Base-by-base conservation (phyloP, 2,329 filamentous ascomycete genomes). In the Paraphoma chrysanthemicola region DNA sequence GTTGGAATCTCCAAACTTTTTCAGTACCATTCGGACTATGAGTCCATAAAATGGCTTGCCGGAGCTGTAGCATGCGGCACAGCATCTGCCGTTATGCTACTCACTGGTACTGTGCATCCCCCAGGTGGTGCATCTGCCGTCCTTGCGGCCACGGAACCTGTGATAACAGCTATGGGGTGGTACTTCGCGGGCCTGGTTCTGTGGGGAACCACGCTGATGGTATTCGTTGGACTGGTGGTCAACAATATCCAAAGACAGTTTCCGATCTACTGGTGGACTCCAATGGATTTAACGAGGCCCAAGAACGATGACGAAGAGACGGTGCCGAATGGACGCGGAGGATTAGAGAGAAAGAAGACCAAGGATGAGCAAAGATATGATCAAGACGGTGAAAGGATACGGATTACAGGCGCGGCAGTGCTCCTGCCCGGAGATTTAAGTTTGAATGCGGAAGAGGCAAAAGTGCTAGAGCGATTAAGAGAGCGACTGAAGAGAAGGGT, bases 231-330 rank as follows among this genome's bases (percentile, higher is more conserved):
- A 0, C 67, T 79, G 6, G 48, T 80, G 5, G 66, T 80, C 56
- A 83, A 83, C 61, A 83, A 83, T 56, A 72, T 82, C 8, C 69
- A 80, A 48, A 67, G 81, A 29, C 75, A 77, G 53, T 83, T 81
- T 59, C 81, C 81, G 0, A 52, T 79, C 1, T 83, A 77, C 51
- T 83, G 81, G 81, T 83, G 80, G 81, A 80, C 79, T n/a, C 73
- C 78, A 3, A 48, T 71, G 33, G 72, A 78, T 18, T 59, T 79
- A 7, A 70, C 74, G 8, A 62, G 51, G 38, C 63, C 59, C 41
- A 62, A 58, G 18, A 59, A 44, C n/a, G 31, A 58, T 4, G 68
- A 67, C 46, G 52, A 73, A 64, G 63, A 68, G 67, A 60, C 68
- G 6, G 48, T 67, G 31, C 58, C 68, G 1, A 62, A 70, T 48